phyloP scores from a whole-genome alignment of 495 filamentous ascomycete genomes.

The Penicillium ochrochloron region DNA sequence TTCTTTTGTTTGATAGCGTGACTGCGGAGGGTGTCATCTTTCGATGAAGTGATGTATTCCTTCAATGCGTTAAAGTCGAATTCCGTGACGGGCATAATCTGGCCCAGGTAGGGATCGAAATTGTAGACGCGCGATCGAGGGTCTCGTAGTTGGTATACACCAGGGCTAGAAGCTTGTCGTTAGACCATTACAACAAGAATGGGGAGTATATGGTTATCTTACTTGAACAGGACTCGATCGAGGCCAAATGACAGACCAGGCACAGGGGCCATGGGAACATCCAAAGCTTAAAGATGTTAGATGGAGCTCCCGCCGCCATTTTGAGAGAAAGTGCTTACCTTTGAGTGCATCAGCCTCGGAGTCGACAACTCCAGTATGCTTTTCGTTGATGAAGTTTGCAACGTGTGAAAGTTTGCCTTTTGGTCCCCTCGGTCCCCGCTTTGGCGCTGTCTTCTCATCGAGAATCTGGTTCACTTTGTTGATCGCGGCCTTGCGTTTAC shows the following conservation, averaged over 20 bases:
- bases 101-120: conserved; percentile 90
- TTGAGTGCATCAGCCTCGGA: conserved; percentile 17
- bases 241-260: conserved; percentile 78
- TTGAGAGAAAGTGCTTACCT: conserved; percentile 24
- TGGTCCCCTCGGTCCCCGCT: conserved; percentile 7
- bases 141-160: conserved; percentile 90
- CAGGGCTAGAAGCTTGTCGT: conserved; percentile 57
- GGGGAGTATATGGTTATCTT: conserved; percentile 18
- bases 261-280: conserved; percentile 61
- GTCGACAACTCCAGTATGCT: conserved; percentile 24
- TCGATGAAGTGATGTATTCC: conserved; percentile 86
- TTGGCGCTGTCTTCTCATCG: conserved; percentile 10
- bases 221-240: conserved; percentile 92
- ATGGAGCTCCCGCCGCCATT: neutral
- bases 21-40: conserved; percentile 67
- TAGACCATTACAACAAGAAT: neutral
- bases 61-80: conserved; percentile 90
- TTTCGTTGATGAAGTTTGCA: conserved; percentile 11
- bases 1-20: conserved; percentile 69
- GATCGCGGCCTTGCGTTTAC: neutral
- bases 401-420: conserved; percentile 22
- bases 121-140: conserved; percentile 87
- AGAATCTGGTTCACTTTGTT: conserved; percentile 11
- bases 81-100: conserved; percentile 87
- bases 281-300: conserved; percentile 48